These are phyloP conservation scores for Suillus placidus DNA, from an alignment of 768 basidiomycete genomes.

Conservation along the genomic window DNA sequence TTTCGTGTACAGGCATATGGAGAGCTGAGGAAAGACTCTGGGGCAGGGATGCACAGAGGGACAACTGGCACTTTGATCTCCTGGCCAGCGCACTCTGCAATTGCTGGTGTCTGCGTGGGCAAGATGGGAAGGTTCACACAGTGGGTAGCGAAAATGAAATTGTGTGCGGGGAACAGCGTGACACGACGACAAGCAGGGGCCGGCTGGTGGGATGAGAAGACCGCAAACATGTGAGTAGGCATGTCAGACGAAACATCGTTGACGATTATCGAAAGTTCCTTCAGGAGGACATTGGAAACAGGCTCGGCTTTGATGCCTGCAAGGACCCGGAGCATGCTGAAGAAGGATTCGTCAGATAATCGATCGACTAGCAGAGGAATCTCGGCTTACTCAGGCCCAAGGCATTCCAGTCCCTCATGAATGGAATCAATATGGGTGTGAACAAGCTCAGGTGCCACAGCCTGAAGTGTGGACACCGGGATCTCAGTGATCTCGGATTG, in stretches of 20 bases:
- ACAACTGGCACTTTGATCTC: constrained; percentile 57
- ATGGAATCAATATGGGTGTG: constrained; percentile 28
- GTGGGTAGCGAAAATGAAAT: constrained; percentile 35
- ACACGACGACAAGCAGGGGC: constrained; percentile 31
- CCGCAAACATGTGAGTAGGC: constrained; percentile 36
- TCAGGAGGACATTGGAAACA: constrained; percentile 27
- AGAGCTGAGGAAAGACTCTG: constrained; percentile 68
- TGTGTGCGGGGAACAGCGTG: constrained; percentile 40
- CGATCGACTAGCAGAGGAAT: background rate
- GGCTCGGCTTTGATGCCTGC: constrained; percentile 29
- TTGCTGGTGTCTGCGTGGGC: constrained; percentile 17
- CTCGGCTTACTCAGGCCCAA: constrained; percentile 31
- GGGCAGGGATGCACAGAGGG: constrained; percentile 69
- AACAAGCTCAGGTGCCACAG: constrained; percentile 31
- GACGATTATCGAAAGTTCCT: constrained; percentile 27
- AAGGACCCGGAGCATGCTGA: constrained; percentile 35
- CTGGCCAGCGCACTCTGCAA: constrained; percentile 21
- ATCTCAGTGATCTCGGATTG: constrained; percentile 23
- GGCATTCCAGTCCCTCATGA: constrained; percentile 28
- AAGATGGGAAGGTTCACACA: constrained; percentile 33
- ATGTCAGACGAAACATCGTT: constrained; percentile 35
- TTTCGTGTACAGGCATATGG: constrained; percentile 70
- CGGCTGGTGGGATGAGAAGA: constrained; percentile 29
- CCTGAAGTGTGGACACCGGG: constrained; percentile 16
- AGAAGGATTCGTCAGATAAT: constrained; percentile 16